Percentiles rank a stretch among this genome's conserved stretches.
phyloP scores from a whole-genome alignment of 306 rosid genomes.

The Ziziphus jujuba region DNA sequence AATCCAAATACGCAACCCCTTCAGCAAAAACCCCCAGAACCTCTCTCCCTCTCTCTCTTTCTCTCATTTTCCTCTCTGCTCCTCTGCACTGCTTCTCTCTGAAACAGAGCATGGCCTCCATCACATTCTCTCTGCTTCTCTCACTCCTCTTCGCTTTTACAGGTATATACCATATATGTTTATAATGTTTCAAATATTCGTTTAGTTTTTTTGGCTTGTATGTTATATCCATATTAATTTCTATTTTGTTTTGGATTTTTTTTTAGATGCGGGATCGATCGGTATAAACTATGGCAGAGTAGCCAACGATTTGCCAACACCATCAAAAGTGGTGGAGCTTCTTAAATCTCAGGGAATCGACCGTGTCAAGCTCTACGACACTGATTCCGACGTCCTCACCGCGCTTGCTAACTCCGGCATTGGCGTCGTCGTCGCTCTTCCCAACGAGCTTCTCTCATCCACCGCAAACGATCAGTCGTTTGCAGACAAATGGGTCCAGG shows the following conservation, averaged over 20 bases:
- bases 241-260: not conserved
- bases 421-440: conserved; percentile 50
- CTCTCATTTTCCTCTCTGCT: not conserved
- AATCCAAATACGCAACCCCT: not conserved
- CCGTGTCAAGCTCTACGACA: conserved; percentile 75
- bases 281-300: conserved; percentile 82
- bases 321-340: conserved; percentile 61
- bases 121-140: conserved; percentile 12
- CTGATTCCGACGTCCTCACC: conserved; percentile 52
- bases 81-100: conserved; percentile 21
- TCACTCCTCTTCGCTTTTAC: conserved; percentile 26
- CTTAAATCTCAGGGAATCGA: conserved; percentile 53
- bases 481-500: conserved; percentile 73
- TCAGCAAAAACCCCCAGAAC: not conserved
- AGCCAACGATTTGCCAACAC: conserved; percentile 62
- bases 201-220: too few species aligned
- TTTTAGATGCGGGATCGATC: conserved; percentile 48
- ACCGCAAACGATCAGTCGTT: conserved; percentile 56
- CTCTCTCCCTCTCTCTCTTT: too few species aligned
- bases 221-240: not conserved
- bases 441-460: conserved; percentile 70
- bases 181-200: not conserved
- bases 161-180: conserved; percentile 30
- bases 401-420: conserved; percentile 63
- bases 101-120: conserved; percentile 53